These are phyloP conservation scores for Dipteronia dyeriana DNA, from an alignment of 345 rosid genomes.

Conservation along the genomic window DNA sequence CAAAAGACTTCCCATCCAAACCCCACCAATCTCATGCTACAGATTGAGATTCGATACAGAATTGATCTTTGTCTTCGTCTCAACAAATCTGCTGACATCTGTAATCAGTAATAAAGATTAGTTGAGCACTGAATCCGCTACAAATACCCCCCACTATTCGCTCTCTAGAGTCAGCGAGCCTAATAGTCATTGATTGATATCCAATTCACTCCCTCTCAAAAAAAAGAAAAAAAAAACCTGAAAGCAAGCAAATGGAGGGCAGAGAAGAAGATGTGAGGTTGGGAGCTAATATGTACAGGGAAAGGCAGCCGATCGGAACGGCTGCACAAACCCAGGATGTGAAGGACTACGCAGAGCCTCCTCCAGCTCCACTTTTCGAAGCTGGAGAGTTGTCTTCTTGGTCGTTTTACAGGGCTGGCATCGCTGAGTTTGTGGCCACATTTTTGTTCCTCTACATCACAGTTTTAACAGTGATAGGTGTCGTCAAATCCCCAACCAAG, in stretches of 20 bases:
- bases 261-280: conserved; percentile 40
- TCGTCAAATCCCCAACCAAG: conserved; percentile 32
- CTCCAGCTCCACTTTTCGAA: conserved; percentile 35
- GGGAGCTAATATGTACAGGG: conserved; percentile 42
- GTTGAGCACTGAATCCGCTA: neutral
- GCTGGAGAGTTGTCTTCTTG: conserved; percentile 32
- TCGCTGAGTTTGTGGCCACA: conserved; percentile 41
- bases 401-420: conserved; percentile 44
- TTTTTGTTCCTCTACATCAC: conserved; percentile 42
- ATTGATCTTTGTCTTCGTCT: too few relatives aligned
- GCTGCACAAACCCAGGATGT: conserved; percentile 32
- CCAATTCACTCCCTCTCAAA: too few relatives aligned
- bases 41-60: too few relatives aligned
- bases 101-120: too few relatives aligned
- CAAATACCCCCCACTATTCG: conserved; percentile 18
- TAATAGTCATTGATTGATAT: neutral
- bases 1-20: too few relatives aligned
- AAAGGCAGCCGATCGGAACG: conserved; percentile 39
- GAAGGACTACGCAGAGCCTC: conserved; percentile 40
- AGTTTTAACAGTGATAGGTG: conserved; percentile 43
- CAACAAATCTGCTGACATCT: too few relatives aligned
- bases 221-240: too few relatives aligned
- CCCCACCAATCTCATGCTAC: conserved; percentile 1
- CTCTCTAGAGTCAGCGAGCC: neutral
- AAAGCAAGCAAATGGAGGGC: conserved; percentile 31